These are phyloP conservation scores for Piper longum DNA, from an alignment of 164 flowering plant genomes.

Conservation along the genomic window DNA sequence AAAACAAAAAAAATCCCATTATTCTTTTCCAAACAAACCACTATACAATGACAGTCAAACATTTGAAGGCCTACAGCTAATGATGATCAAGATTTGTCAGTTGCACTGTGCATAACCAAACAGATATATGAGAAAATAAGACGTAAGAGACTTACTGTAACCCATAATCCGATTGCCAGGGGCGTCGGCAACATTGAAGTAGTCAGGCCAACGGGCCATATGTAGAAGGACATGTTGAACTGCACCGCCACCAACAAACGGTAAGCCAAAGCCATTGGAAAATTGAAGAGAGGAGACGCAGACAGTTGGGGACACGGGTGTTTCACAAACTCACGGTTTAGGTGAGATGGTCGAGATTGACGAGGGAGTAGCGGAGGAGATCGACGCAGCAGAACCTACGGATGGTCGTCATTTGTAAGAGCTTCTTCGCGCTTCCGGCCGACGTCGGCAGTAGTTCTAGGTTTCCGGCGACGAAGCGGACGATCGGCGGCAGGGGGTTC, in stretches of 20 bases:
- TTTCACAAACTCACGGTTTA: slow-evolving; percentile 43
- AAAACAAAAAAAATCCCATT: too few relatives aligned
- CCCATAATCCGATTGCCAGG: slow-evolving; percentile 87
- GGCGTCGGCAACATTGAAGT: slow-evolving; percentile 81
- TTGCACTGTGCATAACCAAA: too few relatives aligned
- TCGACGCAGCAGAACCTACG: slow-evolving; percentile 86
- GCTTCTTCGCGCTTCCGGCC: neutral
- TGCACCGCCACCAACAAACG: slow-evolving; percentile 12
- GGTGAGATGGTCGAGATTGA: slow-evolving; percentile 80
- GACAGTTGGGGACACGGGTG: neutral
- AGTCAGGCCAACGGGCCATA: slow-evolving; percentile 97
- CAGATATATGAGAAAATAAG: neutral
- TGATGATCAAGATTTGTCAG: too few relatives aligned
- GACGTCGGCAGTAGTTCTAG: neutral
- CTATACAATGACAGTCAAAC: too few relatives aligned
- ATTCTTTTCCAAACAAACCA: too few relatives aligned
- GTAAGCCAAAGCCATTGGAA: neutral
- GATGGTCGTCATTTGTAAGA: slow-evolving; percentile 54
- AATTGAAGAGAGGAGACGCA: neutral
- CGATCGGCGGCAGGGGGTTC: too few relatives aligned
- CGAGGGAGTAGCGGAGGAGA: slow-evolving; percentile 73
- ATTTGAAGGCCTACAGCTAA: too few relatives aligned
- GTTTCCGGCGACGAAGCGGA: neutral
- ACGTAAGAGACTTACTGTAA: slow-evolving; percentile 39
- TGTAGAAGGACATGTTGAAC: slow-evolving; percentile 98